These are phyloP conservation scores for Chalaropsis ovoidea DNA, from an alignment of 2,329 filamentous ascomycete genomes.

Conservation along the genomic window DNA sequence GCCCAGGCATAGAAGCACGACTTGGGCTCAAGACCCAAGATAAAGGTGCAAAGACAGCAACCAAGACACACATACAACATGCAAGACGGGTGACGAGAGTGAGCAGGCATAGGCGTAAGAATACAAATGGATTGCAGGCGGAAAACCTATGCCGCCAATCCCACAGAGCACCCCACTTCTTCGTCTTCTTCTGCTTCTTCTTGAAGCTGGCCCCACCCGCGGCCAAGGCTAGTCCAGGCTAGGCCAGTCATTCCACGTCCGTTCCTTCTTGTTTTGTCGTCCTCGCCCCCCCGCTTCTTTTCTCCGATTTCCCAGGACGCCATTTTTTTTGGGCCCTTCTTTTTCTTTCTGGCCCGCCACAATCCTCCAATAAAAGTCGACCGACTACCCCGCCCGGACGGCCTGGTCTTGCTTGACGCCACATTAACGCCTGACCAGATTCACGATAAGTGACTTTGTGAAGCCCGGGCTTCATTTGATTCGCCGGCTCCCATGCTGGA, in stretches of 20 bases:
- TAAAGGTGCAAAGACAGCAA: too few species aligned
- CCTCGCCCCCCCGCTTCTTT: constrained; percentile 7
- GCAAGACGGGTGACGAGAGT: not conserved
- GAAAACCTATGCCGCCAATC: constrained; percentile 4
- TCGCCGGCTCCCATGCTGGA: too few species aligned
- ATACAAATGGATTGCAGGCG: not conserved
- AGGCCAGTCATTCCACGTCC: not conserved
- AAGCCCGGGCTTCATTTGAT: not conserved
- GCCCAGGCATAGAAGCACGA: too few species aligned
- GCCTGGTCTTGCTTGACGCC: not conserved
- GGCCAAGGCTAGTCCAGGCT: not conserved
- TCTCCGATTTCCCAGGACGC: not conserved
- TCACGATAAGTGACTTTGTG: not conserved
- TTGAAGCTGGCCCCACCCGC: not conserved
- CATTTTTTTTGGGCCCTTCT: not conserved
- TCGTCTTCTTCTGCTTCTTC: not conserved
- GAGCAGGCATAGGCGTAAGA: not conserved
- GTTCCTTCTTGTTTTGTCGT: constrained; percentile 6
- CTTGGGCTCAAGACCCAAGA: too few species aligned
- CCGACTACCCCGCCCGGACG: not conserved
- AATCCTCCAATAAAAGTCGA: constrained; percentile 5
- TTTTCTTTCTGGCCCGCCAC: not conserved
- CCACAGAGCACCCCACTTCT: constrained; percentile 1
- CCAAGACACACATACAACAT: not conserved
- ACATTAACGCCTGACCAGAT: not conserved